Evolutionary conservation across 2,329 filamentous ascomycete genomes (phyloP).

Genomic region (Pseudopyricularia javanii): DNA sequence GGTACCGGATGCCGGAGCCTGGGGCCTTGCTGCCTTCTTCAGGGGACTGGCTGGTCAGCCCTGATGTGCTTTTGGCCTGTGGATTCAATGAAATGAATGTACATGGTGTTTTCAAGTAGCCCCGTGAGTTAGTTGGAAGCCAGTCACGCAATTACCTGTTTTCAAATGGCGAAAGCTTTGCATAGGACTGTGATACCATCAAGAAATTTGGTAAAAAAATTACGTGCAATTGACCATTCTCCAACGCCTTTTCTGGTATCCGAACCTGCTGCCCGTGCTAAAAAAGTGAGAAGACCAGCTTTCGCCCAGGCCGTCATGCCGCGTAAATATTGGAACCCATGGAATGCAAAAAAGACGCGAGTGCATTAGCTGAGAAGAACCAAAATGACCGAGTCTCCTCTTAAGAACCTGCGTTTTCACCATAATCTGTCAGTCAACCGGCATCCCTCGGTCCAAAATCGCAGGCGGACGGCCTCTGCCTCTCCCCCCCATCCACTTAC

Average conservation of each 20-base stretch:
- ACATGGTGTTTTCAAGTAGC: background rate
- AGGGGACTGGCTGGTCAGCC: conserved; percentile 51
- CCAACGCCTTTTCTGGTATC: conserved; percentile 1
- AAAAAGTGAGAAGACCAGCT: background rate
- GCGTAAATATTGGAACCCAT: background rate
- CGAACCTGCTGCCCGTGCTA: background rate
- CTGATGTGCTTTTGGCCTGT: background rate
- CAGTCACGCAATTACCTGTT: background rate
- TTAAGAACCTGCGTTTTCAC: conserved; percentile 53
- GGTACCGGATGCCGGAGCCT: conserved; percentile 60
- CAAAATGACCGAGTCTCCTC: conserved; percentile 79
- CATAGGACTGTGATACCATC: background rate
- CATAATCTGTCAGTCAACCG: background rate
- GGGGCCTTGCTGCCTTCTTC: conserved; percentile 68
- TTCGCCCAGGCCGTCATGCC: background rate
- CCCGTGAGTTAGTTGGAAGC: background rate
- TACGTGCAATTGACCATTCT: background rate
- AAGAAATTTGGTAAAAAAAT: background rate
- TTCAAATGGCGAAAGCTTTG: background rate
- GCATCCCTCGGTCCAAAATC: too few species aligned
- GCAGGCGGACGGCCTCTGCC: background rate
- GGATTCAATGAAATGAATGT: background rate
- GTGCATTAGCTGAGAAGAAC: conserved; percentile 59
- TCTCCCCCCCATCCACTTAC: conserved; percentile 27
- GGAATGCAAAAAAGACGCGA: background rate